A percentile compares a stretch with the other conserved stretches of the same genome.
Conservation (phyloP, 345 rosid species). For the Excoecaria agallocha region DNA sequence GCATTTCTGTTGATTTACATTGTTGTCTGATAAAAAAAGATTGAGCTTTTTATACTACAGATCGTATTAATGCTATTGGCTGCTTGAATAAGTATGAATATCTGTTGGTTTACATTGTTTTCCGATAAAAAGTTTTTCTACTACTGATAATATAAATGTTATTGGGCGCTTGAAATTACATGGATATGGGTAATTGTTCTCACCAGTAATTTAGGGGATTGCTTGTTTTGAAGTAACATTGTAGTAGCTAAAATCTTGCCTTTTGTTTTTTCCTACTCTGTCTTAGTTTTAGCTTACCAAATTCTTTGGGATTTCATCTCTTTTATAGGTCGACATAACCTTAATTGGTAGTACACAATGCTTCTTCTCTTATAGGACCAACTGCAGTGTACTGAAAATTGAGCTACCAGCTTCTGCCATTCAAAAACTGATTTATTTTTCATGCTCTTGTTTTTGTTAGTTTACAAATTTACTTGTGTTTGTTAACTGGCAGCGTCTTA, state of each 20-base stretch:
- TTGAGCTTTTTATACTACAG: background rate
- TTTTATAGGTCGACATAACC: background rate
- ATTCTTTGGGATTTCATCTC: background rate
- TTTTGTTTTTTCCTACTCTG: background rate
- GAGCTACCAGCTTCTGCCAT: background rate
- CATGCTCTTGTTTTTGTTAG: background rate
- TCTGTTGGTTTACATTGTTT: background rate
- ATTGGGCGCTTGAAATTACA: background rate
- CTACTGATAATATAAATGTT: background rate
- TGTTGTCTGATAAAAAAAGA: background rate
- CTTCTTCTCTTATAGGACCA: background rate
- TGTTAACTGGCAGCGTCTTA: conserved; percentile 12
- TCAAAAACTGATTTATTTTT: background rate
- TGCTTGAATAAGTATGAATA: background rate
- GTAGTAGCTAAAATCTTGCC: background rate
- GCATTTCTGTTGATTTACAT: conserved; percentile 1
- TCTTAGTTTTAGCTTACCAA: background rate
- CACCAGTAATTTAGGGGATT: background rate
- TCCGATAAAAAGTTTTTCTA: background rate
- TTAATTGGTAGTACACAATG: background rate
- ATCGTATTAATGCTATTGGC: background rate
- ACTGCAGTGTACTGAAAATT: background rate
- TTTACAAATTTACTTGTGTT: conserved; percentile 2
- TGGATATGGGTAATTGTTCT: background rate
- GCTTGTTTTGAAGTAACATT: background rate